Base-by-base conservation (phyloP, 805 yeast genomes). In the Starmera pachycereana region DNA sequence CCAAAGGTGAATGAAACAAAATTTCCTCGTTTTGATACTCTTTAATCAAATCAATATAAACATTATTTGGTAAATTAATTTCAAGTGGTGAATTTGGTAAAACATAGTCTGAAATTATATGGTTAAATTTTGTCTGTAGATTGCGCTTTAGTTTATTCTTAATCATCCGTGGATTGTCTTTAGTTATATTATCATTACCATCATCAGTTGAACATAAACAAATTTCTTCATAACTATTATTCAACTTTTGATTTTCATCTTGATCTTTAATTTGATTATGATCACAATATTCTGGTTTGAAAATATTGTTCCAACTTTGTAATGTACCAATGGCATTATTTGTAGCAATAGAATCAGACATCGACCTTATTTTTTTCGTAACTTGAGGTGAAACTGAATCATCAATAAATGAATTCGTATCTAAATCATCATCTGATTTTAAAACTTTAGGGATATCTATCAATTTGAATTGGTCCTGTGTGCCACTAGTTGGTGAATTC, bases 61-160 rank as follows among this genome's bases (percentile, higher is more conserved):
- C 56, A 8, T 61, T 58, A 43, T 60, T 51, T 0, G 77, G 69
- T 19, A 75, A 45, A 51, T 74, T 75, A 43, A 75, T 63, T 51
- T 75, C 77, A 33, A 59, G 60, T 3, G 68, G 65, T 1, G 79
- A 61, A 40, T 70, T 63, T 12, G 58, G 60, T 11, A 46, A 41
- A 32, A 75, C 62, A 49, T 65, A 74, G n/a, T 49, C 54, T 18
- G 49, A 44, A 13, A 75, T 53, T 33, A 75, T 66, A 39, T 49
- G 43, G 18, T 52, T 45, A 64, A 72, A 69, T 44, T 67, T 67
- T 30, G 48, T 47, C 1, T 30, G 33, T 12, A 60, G 33, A 33
- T 56, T 50, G 4, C 39, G 39, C 27, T 53, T 54, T 10, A 47
- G 28, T 36, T 1, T 4, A 5, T 4, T 22, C 27, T 22, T 22